A percentile compares a stretch with the other conserved stretches of the same genome.
phyloP scores from a whole-genome alignment of 2,329 filamentous ascomycete species.

The Xylariales sp. region DNA sequence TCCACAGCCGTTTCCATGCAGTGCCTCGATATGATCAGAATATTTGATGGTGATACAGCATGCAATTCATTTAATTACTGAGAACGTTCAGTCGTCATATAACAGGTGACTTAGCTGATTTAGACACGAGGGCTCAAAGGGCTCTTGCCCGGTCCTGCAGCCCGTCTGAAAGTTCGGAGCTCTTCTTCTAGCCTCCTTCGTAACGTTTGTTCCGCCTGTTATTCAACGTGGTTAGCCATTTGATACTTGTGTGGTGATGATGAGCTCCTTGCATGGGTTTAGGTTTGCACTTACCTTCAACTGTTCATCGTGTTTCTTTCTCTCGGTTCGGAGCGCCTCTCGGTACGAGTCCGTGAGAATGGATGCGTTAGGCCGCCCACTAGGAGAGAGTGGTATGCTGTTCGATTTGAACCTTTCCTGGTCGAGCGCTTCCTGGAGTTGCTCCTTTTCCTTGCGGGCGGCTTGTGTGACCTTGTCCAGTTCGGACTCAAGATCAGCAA shows the following conservation, averaged over 20 bases:
- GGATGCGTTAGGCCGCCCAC: constrained; percentile 20
- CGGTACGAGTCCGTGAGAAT: constrained; percentile 28
- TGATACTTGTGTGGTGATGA: not conserved
- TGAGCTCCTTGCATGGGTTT: too few relatives aligned
- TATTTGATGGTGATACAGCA: too few relatives aligned
- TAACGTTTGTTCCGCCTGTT: constrained; percentile 24
- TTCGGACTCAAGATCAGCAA: constrained; percentile 24
- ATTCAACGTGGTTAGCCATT: not conserved
- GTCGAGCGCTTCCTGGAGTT: constrained; percentile 26
- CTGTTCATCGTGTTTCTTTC: constrained; percentile 30
- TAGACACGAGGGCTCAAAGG: too few relatives aligned
- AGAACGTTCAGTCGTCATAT: not conserved
- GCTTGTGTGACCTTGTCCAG: constrained; percentile 21
- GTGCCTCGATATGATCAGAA: too few relatives aligned
- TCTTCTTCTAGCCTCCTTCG: constrained; percentile 27
- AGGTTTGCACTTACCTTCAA: constrained; percentile 27
- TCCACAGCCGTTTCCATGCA: too few relatives aligned
- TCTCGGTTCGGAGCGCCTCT: constrained; percentile 23
- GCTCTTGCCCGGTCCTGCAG: constrained; percentile 20
- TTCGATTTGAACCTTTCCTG: constrained; percentile 21
- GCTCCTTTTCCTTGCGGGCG: constrained; percentile 25
- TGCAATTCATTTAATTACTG: too few relatives aligned
- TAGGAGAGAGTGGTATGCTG: constrained; percentile 19
- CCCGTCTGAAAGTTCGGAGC: constrained; percentile 22
- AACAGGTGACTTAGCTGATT: constrained; percentile 7